phyloP scores from a whole-genome alignment of 1,139 yeast genomes.

The Lodderomyces pseudojiufengensis region DNA sequence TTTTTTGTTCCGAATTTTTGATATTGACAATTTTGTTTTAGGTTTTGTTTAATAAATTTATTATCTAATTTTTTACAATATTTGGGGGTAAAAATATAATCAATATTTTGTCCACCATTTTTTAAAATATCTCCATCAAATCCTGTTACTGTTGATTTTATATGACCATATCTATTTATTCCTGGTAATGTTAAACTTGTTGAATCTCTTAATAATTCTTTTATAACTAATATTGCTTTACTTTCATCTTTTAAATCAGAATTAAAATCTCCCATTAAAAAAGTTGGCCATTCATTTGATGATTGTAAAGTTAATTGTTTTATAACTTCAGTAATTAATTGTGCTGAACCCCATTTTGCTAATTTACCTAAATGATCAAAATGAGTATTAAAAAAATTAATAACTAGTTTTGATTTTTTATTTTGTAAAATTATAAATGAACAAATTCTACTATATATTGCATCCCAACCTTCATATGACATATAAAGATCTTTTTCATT shows the following conservation, averaged over 20 bases:
- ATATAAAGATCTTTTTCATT: slow-evolving; percentile 26
- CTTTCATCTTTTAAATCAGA: slow-evolving; percentile 51
- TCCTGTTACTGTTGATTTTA: slow-evolving; percentile 47
- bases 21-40: slow-evolving; percentile 15
- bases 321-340: slow-evolving; percentile 41
- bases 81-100: slow-evolving; percentile 46
- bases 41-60: background rate
- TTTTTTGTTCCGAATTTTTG: slow-evolving; percentile 6
- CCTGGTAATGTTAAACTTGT: slow-evolving; percentile 21
- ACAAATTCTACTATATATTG: slow-evolving; percentile 44
- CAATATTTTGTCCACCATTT: slow-evolving; percentile 40
- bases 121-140: slow-evolving; percentile 35
- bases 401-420: slow-evolving; percentile 21
- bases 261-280: slow-evolving; percentile 51
- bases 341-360: slow-evolving; percentile 47
- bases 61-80: slow-evolving; percentile 25
- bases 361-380: slow-evolving; percentile 50
- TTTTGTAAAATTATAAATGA: slow-evolving; percentile 42
- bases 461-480: slow-evolving; percentile 52
- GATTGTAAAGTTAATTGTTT: slow-evolving; percentile 13
- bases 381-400: slow-evolving; percentile 55
- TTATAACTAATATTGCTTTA: slow-evolving; percentile 29
- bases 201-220: slow-evolving; percentile 29
- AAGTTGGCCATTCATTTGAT: slow-evolving; percentile 36
- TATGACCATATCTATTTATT: slow-evolving; percentile 39